Conservation (phyloP, 306 rosid genomes). For the Vachellia pachyceras region DNA sequence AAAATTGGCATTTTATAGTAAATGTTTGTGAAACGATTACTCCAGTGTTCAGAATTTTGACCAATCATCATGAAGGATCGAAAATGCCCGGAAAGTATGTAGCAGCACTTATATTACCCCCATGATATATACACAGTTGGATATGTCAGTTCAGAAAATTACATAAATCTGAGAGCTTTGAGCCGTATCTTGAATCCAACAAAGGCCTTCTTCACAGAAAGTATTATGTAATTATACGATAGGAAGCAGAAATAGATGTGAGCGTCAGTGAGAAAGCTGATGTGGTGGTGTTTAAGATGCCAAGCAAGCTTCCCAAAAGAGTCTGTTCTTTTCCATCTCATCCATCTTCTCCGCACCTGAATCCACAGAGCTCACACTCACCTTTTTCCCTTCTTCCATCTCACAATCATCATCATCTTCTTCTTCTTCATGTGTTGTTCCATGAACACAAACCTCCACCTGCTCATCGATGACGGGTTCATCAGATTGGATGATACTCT, state of each 20-base stretch:
- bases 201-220: neutral
- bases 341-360: conserved; percentile 58
- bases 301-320: conserved; percentile 94
- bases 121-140: conserved; percentile 8
- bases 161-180: conserved; percentile 40
- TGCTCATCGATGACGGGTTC: conserved; percentile 36
- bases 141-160: neutral
- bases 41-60: neutral
- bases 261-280: too few species aligned
- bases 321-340: conserved; percentile 81
- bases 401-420: conserved; percentile 44
- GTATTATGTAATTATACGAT: neutral
- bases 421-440: conserved; percentile 40
- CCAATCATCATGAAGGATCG: neutral
- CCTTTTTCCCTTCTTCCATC: conserved; percentile 44
- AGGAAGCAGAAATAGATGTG: neutral
- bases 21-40: too few species aligned
- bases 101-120: neutral
- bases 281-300: conserved; percentile 56
- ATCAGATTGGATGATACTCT: conserved; percentile 11
- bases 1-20: too few species aligned
- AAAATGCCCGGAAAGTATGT: neutral
- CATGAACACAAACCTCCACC: conserved; percentile 28
- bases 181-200: too few species aligned
- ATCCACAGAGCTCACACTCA: conserved; percentile 62